Conservation (phyloP, 345 rosid species). For the Eucalyptus pauciflora region DNA sequence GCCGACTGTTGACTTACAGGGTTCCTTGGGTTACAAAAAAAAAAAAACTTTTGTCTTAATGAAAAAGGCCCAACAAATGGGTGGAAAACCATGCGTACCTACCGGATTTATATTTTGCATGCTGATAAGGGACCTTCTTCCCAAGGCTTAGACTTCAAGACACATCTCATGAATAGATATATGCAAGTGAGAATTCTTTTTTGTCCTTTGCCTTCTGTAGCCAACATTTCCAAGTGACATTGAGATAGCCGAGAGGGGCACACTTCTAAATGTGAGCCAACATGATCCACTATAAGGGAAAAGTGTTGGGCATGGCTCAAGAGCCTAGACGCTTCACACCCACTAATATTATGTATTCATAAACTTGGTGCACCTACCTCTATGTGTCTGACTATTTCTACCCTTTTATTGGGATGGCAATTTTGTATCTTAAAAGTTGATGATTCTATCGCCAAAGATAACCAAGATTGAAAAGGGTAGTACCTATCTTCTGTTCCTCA, state of each 20-base stretch:
- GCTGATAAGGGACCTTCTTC: neutral
- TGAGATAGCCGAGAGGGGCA: neutral
- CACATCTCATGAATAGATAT: neutral
- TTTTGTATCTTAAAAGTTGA: neutral
- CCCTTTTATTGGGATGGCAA: neutral
- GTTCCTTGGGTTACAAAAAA: too few species aligned
- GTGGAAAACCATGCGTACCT: neutral
- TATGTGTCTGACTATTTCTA: neutral
- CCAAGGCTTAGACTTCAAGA: neutral
- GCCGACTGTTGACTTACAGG: too few species aligned
- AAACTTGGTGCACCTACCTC: neutral
- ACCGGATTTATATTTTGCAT: neutral
- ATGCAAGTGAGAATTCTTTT: neutral
- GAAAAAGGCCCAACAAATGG: neutral
- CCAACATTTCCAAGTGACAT: neutral
- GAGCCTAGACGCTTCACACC: neutral
- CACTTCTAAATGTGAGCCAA: neutral
- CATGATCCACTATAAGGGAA: neutral
- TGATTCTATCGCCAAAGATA: fast-evolving
- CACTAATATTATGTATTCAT: neutral
- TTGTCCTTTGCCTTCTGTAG: neutral
- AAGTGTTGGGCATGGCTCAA: neutral
- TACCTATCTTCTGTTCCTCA: neutral
- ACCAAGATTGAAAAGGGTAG: neutral
- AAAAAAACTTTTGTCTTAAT: neutral